Evolutionary conservation across 345 rosid species (phyloP).

Genomic region (Bretschneidera sinensis): DNA sequence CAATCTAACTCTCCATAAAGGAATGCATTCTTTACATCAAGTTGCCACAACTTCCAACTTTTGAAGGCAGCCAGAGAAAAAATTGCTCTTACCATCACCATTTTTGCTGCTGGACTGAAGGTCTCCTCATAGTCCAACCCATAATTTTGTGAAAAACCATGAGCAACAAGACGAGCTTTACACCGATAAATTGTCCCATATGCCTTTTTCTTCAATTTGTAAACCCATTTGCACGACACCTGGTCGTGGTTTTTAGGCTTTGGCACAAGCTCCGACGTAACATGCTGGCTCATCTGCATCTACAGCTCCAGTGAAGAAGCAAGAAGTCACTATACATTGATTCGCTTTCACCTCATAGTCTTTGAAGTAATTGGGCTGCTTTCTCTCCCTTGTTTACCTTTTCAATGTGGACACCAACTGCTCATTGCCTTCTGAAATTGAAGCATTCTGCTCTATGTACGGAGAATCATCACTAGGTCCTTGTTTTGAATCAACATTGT

Average conservation of each 20-base stretch:
- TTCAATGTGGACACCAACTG: too few species aligned
- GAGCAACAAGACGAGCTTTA: background rate
- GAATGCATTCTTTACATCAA: background rate
- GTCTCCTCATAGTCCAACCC: constrained; percentile 1
- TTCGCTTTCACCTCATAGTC: constrained; percentile 1
- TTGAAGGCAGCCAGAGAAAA: background rate
- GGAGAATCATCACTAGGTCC: too few species aligned
- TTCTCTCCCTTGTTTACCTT: constrained; percentile 1
- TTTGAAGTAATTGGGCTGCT: background rate
- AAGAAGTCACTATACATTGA: background rate
- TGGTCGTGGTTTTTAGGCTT: too few species aligned
- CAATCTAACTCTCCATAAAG: background rate
- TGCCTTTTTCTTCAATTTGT: background rate
- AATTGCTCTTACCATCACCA: background rate
- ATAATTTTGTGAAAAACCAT: background rate
- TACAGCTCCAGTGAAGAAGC: background rate
- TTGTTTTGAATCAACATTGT: background rate
- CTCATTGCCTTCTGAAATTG: too few species aligned
- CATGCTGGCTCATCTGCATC: constrained; percentile 1
- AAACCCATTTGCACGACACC: constrained; percentile 7
- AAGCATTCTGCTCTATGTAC: too few species aligned
- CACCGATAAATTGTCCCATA: background rate
- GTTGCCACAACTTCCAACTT: background rate
- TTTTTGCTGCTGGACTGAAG: background rate
- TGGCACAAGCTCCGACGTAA: too few species aligned